Evolutionary conservation across 2,329 filamentous ascomycete genomes (phyloP).

Genomic region (Microcyclospora pomicola): DNA sequence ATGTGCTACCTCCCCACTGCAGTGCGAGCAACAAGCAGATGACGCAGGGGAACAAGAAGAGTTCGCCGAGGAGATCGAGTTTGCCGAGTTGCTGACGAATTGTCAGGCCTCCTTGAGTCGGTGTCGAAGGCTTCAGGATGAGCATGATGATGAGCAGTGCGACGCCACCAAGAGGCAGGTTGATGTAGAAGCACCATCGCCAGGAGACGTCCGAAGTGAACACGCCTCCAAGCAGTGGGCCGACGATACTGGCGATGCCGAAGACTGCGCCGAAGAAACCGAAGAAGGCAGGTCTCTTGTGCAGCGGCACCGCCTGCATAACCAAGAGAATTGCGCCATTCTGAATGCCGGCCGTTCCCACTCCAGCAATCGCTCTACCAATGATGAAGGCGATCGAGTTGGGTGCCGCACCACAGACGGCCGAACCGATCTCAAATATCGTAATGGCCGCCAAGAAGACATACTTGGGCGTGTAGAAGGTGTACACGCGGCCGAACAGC

Average conservation of each 20-base stretch:
- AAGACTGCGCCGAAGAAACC: conserved; percentile 26
- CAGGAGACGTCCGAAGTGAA: conserved; percentile 29
- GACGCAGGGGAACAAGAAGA: conserved; percentile 25
- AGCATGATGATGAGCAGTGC: conserved; percentile 27
- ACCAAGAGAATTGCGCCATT: conserved; percentile 28
- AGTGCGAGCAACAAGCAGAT: conserved; percentile 35
- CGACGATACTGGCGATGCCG: conserved; percentile 27
- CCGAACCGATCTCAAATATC: conserved; percentile 42
- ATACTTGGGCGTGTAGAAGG: conserved; percentile 28
- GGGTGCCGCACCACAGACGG: conserved; percentile 35
- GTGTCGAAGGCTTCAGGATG: conserved; percentile 23
- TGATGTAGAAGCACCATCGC: conserved; percentile 25
- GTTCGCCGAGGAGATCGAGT: conserved; percentile 31
- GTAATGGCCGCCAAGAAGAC: conserved; percentile 22
- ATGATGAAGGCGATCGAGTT: conserved; percentile 27
- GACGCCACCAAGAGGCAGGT: conserved; percentile 33
- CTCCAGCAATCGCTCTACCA: conserved; percentile 28
- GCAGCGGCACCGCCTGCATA: conserved; percentile 27
- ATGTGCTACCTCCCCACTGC: conserved; percentile 35
- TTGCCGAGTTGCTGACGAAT: conserved; percentile 27
- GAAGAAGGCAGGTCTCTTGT: conserved; percentile 25
- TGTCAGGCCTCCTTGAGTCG: conserved; percentile 9
- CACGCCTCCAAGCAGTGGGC: conserved; percentile 32
- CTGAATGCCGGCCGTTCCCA: conserved; percentile 27
- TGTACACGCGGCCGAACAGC: conserved; percentile 33